Base-by-base conservation (phyloP, 1,284 basidiomycete species). In the Psilocybe mexicana region DNA sequence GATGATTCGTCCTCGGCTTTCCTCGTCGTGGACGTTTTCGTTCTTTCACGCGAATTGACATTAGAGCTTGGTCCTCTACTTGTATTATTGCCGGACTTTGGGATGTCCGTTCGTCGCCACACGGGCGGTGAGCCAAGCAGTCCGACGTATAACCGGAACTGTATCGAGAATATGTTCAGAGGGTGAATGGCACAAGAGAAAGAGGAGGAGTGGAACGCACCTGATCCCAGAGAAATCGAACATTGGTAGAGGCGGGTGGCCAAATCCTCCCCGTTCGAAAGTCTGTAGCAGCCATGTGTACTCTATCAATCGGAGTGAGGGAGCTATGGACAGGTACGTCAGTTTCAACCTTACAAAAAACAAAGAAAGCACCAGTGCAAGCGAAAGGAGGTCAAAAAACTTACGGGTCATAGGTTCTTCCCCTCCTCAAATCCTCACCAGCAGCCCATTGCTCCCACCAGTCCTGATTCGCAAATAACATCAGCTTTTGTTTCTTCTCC, bases 361-460 rank as follows among this genome's bases (percentile, higher is more conserved):
- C 11, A 11, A 35, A 6, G 7, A 36, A 36, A 36, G 25, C 5
- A 18, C 11, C 1, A 46, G 6, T 1, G 4, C 23, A 46, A 28
- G 26, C 26, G 24, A 46, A 26, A 33, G 3, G 38, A 52, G 35
- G 49, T 1, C 47, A 36, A 43, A 11, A 38, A 6, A 74, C 79
- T 58, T 63, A 85, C 83, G 68, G 63, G 65, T 82, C 75, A 53
- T 67, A 64, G 6, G 52, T 58, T 30, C 45, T 62, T 2, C 57
- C 52, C 43, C 62, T 61, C 24, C 65, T 45, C 67, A 69, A 26
- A 76, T 67, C 59, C 66, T 89, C 87, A 6, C 73, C 76, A 43
- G 82, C 79, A 42, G 77, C 79, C 88, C 88, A 91, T 18, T 81
- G 74, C 55, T 88, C 83, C 72, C 80, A 88, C 88, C 88, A 91